Conservation (phyloP, 164 flowering plant species). For the Echeveria elegans region DNA sequence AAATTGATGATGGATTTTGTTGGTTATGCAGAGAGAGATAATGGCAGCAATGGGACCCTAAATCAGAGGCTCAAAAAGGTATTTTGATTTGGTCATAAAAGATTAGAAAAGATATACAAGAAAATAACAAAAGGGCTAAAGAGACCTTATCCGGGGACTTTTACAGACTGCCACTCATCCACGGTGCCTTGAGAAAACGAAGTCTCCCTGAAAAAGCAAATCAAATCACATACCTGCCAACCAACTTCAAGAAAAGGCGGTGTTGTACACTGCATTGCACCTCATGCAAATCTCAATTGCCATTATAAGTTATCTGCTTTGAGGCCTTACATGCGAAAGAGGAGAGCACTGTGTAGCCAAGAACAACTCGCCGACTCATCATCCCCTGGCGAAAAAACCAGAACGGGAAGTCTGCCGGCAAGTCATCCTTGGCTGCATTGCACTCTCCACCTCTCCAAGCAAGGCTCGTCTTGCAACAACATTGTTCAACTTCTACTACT, state of each 20-base stretch:
- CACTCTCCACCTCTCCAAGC: constrained; percentile 7
- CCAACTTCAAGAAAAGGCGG: neutral
- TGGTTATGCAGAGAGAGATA: too few relatives aligned
- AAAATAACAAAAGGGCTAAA: too few relatives aligned
- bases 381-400: neutral
- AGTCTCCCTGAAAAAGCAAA: neutral
- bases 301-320: neutral
- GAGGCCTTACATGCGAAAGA: neutral
- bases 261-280: neutral
- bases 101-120: too few relatives aligned
- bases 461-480: constrained; percentile 3
- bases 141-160: neutral
- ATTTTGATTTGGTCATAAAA: too few relatives aligned
- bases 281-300: too few relatives aligned
- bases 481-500: neutral
- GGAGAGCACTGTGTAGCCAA: constrained; percentile 11
- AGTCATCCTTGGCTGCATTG: constrained; percentile 12
- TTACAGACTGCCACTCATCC: neutral
- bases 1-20: too few relatives aligned
- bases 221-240: neutral
- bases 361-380: constrained; percentile 4
- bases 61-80: too few relatives aligned
- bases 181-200: neutral
- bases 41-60: too few relatives aligned
- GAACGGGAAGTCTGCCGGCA: constrained; percentile 4